phyloP scores from a whole-genome alignment of 2,329 filamentous ascomycete genomes.

The Zymoseptoria passerinii region DNA sequence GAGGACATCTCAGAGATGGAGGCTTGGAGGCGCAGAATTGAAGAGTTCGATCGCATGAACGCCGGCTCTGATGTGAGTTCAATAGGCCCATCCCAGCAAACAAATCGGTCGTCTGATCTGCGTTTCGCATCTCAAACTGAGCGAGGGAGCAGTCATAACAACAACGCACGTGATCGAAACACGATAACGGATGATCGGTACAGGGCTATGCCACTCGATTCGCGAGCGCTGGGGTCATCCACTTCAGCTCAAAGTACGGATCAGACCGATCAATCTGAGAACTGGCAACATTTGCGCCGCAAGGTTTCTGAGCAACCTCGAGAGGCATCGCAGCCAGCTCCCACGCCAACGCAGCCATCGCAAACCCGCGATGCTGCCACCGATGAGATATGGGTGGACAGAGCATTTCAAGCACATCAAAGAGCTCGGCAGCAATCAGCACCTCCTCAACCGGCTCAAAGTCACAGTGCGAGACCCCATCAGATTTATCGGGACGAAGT shows the following conservation, averaged over 20 bases:
- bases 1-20: background rate
- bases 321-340: constrained; percentile 3
- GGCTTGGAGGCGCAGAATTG: background rate
- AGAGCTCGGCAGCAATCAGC: background rate
- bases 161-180: background rate
- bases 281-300: constrained; percentile 23
- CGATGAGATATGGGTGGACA: background rate
- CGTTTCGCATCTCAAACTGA: background rate
- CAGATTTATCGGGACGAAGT: background rate
- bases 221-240: constrained; percentile 9
- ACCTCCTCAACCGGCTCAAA: background rate
- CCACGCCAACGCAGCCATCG: background rate
- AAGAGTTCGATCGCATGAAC: background rate
- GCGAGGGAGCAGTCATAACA: background rate
- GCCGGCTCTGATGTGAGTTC: background rate
- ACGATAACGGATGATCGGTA: constrained; percentile 12
- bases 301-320: constrained; percentile 3
- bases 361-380: background rate
- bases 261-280: constrained; percentile 6
- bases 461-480: background rate
- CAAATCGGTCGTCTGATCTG: background rate
- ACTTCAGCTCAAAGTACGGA: constrained; percentile 5
- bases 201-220: constrained; percentile 15
- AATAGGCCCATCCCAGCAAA: background rate
- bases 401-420: constrained; percentile 3